Conservation (phyloP, 2,329 filamentous ascomycete species). For the Venturia pyrina region DNA sequence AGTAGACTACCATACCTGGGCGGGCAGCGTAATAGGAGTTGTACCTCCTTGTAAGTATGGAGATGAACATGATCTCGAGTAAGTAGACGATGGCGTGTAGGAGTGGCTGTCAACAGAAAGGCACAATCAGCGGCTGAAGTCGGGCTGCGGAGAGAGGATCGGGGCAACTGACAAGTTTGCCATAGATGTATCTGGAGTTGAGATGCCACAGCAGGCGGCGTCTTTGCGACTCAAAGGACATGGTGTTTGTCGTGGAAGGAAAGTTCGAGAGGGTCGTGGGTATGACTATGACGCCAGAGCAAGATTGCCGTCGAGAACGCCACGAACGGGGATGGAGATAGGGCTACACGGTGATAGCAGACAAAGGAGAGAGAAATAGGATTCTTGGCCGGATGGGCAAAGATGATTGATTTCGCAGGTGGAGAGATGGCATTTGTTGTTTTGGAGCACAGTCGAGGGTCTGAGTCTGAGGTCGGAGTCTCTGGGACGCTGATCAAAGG, state of each 20-base stretch:
- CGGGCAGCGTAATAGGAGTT: slow-evolving; percentile 89
- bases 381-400: not conserved
- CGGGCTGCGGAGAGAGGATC: slow-evolving; percentile 10
- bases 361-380: not conserved
- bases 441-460: no score
- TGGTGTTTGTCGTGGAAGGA: slow-evolving; percentile 15
- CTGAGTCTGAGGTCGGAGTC: no score
- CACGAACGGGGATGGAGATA: not conserved
- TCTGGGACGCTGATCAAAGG: not conserved
- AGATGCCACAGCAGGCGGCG: slow-evolving; percentile 55
- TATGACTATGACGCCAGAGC: not conserved
- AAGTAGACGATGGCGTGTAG: slow-evolving; percentile 77
- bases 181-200: slow-evolving; percentile 65
- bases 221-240: slow-evolving; percentile 29
- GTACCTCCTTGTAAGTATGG: slow-evolving; percentile 74
- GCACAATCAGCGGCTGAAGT: slow-evolving; percentile 6
- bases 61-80: slow-evolving; percentile 79
- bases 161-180: slow-evolving; percentile 54
- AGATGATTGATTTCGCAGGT: not conserved
- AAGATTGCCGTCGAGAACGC: not conserved
- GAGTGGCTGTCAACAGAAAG: slow-evolving; percentile 53
- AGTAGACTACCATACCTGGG: slow-evolving; percentile 49
- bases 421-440: not conserved
- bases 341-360: not conserved
- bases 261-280: not conserved